Base-by-base conservation (phyloP, 2,329 filamentous ascomycete species). In the Trichoderma sp. region DNA sequence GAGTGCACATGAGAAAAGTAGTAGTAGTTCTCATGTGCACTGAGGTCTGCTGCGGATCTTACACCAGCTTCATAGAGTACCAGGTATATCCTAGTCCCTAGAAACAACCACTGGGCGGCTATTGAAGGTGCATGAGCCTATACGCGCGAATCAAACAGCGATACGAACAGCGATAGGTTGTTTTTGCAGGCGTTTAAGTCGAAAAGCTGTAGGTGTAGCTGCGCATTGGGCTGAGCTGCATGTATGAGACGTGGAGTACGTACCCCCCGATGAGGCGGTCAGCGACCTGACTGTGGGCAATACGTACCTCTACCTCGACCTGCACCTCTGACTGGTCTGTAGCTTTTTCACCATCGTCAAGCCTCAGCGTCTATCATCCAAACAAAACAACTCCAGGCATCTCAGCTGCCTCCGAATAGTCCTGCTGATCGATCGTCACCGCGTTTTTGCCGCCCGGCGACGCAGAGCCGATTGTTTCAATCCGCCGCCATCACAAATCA, bases 361-460 rank as follows among this genome's bases (percentile, higher is more conserved):
- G 58, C 68, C 59, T 32, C 68, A 57, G 68, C 68, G 68, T 57
- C 68, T 55, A 64, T 34, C 20, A 6, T 26, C 23, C 26, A 47
- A 32, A 50, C 65, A 32, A 30, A 28, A 32, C 11, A 28, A 6
- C 30, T 36, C 8, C n/a, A 1, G 34, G 30, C 47, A 23, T 53
- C 47, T 53, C 47, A 53, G 47, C 47, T 53, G n/a, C 47, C 47
- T 53, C n/a, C 47, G 11, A 13, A 0, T 1, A 20, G 47, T 20
- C 11, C 47, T 53, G 47, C 47, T 53, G 47, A 53, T 53, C 28
- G 3, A 1, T 32, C 47, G 20, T 62, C n/a, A 62, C 59, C 32
- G 59, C 34, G 1, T 36, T 30, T 55, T 61, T 69, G 57, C 57
- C 58, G 67, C 57, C 67, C 39, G 30, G 57, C 67, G 67, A 62